Conservation (phyloP, 2,329 filamentous ascomycete genomes). For the Colletotrichum sp. region DNA sequence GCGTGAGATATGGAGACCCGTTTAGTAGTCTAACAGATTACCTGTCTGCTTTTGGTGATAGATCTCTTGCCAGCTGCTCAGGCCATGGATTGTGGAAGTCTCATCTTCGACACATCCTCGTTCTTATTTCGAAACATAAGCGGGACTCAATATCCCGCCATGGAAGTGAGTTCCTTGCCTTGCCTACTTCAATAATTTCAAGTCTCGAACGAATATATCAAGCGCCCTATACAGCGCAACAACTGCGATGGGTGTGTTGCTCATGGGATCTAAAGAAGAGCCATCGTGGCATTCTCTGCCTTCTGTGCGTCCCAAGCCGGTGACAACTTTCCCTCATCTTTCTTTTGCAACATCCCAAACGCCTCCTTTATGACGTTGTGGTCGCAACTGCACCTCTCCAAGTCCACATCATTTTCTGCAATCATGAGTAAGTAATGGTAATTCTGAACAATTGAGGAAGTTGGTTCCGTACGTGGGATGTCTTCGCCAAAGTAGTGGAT, state of each 20-base stretch:
- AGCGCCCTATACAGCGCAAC: not conserved
- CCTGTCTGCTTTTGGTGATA: not conserved
- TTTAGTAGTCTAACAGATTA: not conserved
- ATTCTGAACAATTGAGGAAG: too few species aligned
- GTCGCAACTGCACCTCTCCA: not conserved
- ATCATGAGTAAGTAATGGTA: not conserved
- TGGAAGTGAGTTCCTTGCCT: too few species aligned
- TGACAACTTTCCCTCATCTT: not conserved
- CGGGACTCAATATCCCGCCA: too few species aligned
- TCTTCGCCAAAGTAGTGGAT: not conserved
- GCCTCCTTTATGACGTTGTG: not conserved
- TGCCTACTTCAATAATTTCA: not conserved
- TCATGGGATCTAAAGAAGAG: not conserved
- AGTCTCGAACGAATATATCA: accelerated
- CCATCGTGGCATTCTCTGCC: not conserved
- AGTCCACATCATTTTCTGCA: not conserved
- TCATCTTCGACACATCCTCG: not conserved
- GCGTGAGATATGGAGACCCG: not conserved
- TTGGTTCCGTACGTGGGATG: not conserved
- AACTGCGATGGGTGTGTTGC: not conserved
- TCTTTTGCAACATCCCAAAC: not conserved
- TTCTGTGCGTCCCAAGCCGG: not conserved
- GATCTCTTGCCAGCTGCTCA: not conserved
- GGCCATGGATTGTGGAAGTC: not conserved
- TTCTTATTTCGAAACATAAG: not conserved